These are phyloP conservation scores for Globisporangium alternatum DNA, from an alignment of 352 stramenopile genomes.

Conservation along the genomic window DNA sequence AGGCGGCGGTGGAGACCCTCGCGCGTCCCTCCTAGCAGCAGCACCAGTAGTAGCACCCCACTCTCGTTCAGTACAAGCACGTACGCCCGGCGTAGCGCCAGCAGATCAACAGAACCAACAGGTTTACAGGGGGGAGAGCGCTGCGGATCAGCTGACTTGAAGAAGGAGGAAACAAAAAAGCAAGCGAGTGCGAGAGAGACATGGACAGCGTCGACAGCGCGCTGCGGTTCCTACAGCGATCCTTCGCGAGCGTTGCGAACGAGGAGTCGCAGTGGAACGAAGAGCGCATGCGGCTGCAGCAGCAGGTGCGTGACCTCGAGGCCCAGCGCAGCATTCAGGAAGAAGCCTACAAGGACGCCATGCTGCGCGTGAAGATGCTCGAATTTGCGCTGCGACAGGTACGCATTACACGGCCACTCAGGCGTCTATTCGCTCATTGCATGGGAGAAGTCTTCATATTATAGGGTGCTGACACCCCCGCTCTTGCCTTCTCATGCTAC, in stretches of 20 bases:
- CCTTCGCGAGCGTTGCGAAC: slow-evolving; percentile 78
- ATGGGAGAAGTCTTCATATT: background rate
- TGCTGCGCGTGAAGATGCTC: slow-evolving; percentile 88
- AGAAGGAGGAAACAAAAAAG: background rate
- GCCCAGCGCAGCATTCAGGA: slow-evolving; percentile 73
- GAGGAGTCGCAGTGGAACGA: slow-evolving; percentile 77
- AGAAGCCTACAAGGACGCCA: slow-evolving; percentile 79
- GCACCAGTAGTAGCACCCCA: background rate
- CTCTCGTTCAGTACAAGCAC: background rate
- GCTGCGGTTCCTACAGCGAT: slow-evolving; percentile 80
- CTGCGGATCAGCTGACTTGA: background rate
- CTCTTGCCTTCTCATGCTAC: background rate
- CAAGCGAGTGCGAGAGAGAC: background rate
- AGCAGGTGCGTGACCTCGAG: slow-evolving; percentile 77
- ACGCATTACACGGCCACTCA: slow-evolving; percentile 1
- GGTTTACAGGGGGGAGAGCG: background rate
- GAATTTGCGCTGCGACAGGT: slow-evolving; percentile 82
- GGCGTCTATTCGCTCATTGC: background rate
- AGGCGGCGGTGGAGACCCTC: background rate
- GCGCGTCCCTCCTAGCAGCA: background rate
- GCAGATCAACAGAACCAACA: background rate
- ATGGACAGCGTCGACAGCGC: slow-evolving; percentile 88
- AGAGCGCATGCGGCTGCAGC: slow-evolving; percentile 69
- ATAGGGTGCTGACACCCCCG: background rate
- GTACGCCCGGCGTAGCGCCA: background rate